Percentiles rank a stretch among this genome's conserved stretches.
phyloP scores from a whole-genome alignment of 2,329 filamentous ascomycete genomes.

The Colletotrichum camelliae region DNA sequence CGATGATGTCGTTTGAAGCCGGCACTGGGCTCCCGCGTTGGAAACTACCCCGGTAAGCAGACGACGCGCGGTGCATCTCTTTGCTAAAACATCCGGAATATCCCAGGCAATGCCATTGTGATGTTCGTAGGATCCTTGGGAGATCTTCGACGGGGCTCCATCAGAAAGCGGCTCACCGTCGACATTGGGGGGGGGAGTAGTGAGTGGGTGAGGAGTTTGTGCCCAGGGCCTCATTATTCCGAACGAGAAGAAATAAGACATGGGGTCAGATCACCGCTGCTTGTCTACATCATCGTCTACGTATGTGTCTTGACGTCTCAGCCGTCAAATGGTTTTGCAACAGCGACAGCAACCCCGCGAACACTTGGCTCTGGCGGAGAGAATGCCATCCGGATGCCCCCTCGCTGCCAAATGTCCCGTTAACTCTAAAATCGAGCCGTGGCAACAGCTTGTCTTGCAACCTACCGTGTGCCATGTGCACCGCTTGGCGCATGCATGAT shows the following conservation, averaged over 20 bases:
- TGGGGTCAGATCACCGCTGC: background rate
- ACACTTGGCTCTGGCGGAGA: slow-evolving; percentile 22
- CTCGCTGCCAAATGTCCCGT: background rate
- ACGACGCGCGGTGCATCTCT: background rate
- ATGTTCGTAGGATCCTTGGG: background rate
- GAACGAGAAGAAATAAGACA: background rate
- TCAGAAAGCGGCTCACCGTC: background rate
- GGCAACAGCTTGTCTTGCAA: slow-evolving; percentile 4
- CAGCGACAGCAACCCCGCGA: slow-evolving; percentile 1
- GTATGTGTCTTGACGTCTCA: background rate
- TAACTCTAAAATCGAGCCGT: background rate
- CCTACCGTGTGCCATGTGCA: slow-evolving; percentile 13
- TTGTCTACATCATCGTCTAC: background rate
- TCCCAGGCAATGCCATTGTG: background rate
- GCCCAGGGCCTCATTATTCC: background rate
- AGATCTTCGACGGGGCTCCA: background rate
- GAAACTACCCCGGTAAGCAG: background rate
- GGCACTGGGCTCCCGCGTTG: background rate
- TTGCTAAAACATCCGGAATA: background rate
- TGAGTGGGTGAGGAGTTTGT: background rate
- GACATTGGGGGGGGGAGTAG: background rate
- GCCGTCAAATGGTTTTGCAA: background rate
- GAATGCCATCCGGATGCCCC: slow-evolving; percentile 11
- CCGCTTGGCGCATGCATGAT: slow-evolving; percentile 24
- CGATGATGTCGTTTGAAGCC: slow-evolving; percentile 19